Base-by-base conservation (phyloP, 176 grass and related monocot genomes). In the Tillandsia fasciculata region DNA sequence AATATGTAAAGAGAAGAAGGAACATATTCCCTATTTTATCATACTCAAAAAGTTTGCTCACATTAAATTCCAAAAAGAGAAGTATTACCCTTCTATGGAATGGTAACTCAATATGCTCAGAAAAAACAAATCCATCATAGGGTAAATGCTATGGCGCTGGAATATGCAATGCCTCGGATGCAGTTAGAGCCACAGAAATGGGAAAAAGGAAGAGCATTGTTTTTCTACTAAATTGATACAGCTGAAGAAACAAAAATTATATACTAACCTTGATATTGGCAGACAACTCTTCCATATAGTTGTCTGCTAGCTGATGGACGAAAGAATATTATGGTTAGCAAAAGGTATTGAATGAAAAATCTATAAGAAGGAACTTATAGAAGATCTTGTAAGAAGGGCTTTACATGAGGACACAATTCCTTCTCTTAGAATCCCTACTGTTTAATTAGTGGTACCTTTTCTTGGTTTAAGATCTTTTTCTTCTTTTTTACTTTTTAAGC, bases 251-350 rank as follows among this genome's bases (percentile, higher is more conserved):
- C 52, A 66, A 78, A 9, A 53, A 78, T 66, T 24, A 82, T 26
- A 12, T 51, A 72, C 81, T 76, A 17, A 97, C 86, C 89, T 87
- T 92, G 81, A 92, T 92, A 52, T 87, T 90, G 74, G 79, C 66
- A 51, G 86, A 92, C 9, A 92, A 69, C 56, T 97, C 86, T 73
- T 87, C 89, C 86, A 82, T 87, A 18, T 85, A 82, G 24, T 87
- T 75, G 33, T 87, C 86, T n/a, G 77, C 49, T 54, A 87, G 71
- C 82, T 85, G 74, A 76, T 58, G 20, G 68, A 66, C 66, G 68
- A 8, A 72, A 17, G 20, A 51, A 54, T 14, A 20, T 17, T 77
- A 10, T 17, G 58, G 6, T 48, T 48, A n/a, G 64, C 20, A 76
- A 52, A 48, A 69, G 14, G 14, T 11, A 23, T 15, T 11, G 13